A percentile compares a stretch with the other conserved stretches of the same genome.
These are phyloP conservation scores for Ilyonectria mors-panacis DNA, from an alignment of 2,329 filamentous ascomycete species.

Conservation along the genomic window DNA sequence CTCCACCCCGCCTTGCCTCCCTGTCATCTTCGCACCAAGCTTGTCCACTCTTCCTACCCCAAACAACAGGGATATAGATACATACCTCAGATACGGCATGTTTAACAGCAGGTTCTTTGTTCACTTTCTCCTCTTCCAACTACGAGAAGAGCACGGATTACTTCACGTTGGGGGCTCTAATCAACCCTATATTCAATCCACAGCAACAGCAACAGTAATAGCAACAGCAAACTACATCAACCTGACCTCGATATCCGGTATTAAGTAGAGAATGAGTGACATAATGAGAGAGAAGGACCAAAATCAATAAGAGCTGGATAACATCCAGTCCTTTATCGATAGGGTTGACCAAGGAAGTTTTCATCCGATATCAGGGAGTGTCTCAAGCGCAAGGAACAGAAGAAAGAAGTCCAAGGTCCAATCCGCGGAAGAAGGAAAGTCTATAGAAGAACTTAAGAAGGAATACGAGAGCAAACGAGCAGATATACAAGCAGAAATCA, in stretches of 20 bases:
- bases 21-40: no score
- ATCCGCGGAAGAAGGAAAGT: slow-evolving; percentile 5
- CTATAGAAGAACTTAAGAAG: neutral
- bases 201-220: neutral
- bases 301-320: slow-evolving; percentile 3
- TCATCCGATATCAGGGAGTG: slow-evolving; percentile 7
- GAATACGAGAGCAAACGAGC: neutral
- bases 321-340: neutral
- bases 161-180: neutral
- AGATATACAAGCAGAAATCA: neutral
- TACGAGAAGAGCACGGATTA: neutral
- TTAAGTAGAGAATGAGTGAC: slow-evolving; percentile 4
- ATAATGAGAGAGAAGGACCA: slow-evolving; percentile 2
- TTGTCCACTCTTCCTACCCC: no score
- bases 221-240: neutral
- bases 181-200: neutral
- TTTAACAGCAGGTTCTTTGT: neutral
- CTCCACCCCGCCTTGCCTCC: no score
- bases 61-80: no score
- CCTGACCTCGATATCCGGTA: neutral
- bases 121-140: neutral
- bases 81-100: no score
- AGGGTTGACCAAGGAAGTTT: neutral
- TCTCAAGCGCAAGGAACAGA: slow-evolving; percentile 7
- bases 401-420: neutral